Conservation (phyloP, 306 rosid genomes). For the Sicyos edulis region DNA sequence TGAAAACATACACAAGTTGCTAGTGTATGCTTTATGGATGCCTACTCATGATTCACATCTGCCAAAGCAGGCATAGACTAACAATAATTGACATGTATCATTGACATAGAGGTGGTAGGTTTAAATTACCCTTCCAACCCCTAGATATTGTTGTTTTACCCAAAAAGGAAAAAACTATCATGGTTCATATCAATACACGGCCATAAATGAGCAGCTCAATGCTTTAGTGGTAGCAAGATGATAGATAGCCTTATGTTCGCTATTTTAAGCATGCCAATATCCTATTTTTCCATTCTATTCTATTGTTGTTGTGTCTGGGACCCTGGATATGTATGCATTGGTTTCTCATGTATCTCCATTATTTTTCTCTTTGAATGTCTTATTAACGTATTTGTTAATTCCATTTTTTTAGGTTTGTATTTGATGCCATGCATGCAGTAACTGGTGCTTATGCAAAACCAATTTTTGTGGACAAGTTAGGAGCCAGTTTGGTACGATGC, state of each 20-base stretch:
- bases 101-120: too few species aligned
- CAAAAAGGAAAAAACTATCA: neutral
- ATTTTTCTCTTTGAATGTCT: slow-evolving; percentile 7
- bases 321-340: slow-evolving; percentile 6
- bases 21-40: neutral
- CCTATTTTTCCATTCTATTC: neutral
- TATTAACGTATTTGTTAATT: slow-evolving; percentile 1
- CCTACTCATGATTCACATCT: neutral
- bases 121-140: too few species aligned
- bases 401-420: slow-evolving; percentile 51
- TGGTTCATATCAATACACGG: neutral
- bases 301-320: neutral
- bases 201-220: neutral
- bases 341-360: slow-evolving; percentile 7
- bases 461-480: slow-evolving; percentile 86
- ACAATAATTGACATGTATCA: too few species aligned
- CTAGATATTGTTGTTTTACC: too few species aligned
- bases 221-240: neutral
- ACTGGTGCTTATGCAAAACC: slow-evolving; percentile 96
- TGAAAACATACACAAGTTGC: neutral
- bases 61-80: too few species aligned
- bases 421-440: slow-evolving; percentile 98
- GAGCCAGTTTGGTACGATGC: slow-evolving; percentile 67
- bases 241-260: neutral
- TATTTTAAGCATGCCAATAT: neutral